Evolutionary conservation across 495 filamentous ascomycete genomes (phyloP).

Genomic region (Trichodelitschia bisporula): DNA sequence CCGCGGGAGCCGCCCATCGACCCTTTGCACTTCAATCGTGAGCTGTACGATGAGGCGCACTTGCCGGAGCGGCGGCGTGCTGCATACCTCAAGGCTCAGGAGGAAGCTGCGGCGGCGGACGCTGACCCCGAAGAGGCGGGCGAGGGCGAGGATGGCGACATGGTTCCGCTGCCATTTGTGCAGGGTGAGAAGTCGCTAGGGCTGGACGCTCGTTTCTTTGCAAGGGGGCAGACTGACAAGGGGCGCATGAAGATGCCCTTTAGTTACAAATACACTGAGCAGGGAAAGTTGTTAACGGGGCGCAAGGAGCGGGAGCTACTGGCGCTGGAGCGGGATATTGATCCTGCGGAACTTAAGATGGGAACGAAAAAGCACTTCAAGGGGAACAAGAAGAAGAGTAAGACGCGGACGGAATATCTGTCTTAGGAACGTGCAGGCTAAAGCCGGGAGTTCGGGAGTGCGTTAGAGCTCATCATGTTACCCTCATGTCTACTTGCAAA

Average conservation of each 20-base stretch:
- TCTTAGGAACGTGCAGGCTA: no score
- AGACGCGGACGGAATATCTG: no score
- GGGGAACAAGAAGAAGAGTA: constrained; percentile 26
- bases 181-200: constrained; percentile 44
- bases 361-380: constrained; percentile 89
- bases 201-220: constrained; percentile 77
- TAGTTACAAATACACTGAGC: constrained; percentile 63
- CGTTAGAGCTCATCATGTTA: no score
- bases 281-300: constrained; percentile 47
- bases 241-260: constrained; percentile 37
- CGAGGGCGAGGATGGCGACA: constrained; percentile 13
- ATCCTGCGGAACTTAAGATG: constrained; percentile 53
- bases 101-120: background rate
- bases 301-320: constrained; percentile 67
- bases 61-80: constrained; percentile 49
- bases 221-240: constrained; percentile 22
- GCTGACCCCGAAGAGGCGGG: no score
- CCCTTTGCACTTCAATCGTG: constrained; percentile 53
- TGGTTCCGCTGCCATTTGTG: constrained; percentile 11
- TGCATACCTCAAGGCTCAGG: no score
- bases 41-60: constrained; percentile 60
- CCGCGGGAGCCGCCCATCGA: constrained; percentile 43
- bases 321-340: constrained; percentile 62
- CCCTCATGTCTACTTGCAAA: no score
- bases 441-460: no score